Evolutionary conservation across 2,329 filamentous ascomycete species (phyloP).

Genomic region (Aspergillus neoniger): DNA sequence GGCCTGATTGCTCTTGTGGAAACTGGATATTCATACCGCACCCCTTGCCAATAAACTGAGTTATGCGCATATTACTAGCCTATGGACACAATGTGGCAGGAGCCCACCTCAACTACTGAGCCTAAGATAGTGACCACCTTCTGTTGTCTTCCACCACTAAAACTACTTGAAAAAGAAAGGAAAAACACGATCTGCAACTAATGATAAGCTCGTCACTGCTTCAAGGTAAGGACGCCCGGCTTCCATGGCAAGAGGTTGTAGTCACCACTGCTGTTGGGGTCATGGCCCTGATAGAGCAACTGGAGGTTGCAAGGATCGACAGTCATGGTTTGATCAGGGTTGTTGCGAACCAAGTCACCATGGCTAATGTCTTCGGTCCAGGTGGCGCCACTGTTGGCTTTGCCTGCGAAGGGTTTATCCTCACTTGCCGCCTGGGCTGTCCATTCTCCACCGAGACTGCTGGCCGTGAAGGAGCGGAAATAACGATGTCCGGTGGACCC

Average conservation of each 20-base stretch:
- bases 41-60: no score
- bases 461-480: conserved; percentile 68
- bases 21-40: no score
- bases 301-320: conserved; percentile 66
- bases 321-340: conserved; percentile 63
- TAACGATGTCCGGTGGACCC: conserved; percentile 59
- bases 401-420: conserved; percentile 64
- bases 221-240: conserved; percentile 41
- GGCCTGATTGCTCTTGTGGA: no score
- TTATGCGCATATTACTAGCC: no score
- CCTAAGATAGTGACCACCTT: no score
- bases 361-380: conserved; percentile 71
- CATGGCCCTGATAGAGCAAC: conserved; percentile 63
- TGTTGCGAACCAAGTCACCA: conserved; percentile 61
- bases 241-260: conserved; percentile 58
- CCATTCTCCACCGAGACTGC: conserved; percentile 59
- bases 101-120: no score
- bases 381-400: conserved; percentile 63
- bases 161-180: no score
- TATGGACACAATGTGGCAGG: no score
- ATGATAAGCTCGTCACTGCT: no score
- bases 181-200: no score
- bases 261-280: conserved; percentile 44
- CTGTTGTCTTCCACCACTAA: no score
- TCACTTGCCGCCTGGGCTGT: conserved; percentile 59